Percentiles rank a stretch among this genome's conserved stretches.
Conservation (phyloP, 305 asterid genomes). For the Fraxinus floribunda region DNA sequence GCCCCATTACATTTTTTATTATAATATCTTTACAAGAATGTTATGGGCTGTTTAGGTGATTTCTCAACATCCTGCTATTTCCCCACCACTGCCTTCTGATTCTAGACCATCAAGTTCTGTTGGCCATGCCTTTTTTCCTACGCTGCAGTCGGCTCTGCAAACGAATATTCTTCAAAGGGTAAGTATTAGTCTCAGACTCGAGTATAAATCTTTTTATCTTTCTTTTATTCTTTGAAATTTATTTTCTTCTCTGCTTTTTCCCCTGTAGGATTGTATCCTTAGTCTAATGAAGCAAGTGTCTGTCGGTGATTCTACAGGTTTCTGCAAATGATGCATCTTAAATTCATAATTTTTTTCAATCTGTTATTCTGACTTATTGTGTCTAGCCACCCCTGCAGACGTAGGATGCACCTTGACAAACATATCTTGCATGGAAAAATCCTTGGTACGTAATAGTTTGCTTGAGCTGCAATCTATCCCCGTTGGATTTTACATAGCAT, state of each 20-base stretch:
- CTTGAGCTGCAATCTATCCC: not conserved
- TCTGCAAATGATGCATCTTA: slow-evolving; percentile 25
- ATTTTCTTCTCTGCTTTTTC: slow-evolving; percentile 8
- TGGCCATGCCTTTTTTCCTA: slow-evolving; percentile 48
- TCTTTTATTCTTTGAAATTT: slow-evolving; percentile 12
- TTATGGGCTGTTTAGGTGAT: slow-evolving; percentile 48
- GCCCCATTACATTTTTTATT: slow-evolving; percentile 4
- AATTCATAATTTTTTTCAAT: not conserved
- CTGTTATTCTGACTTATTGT: slow-evolving; percentile 17
- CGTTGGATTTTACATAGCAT: not conserved
- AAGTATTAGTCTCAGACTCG: slow-evolving; percentile 12
- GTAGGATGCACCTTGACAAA: slow-evolving; percentile 35
- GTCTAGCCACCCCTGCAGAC: slow-evolving; percentile 42
- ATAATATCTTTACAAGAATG: slow-evolving; percentile 21
- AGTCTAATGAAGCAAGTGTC: slow-evolving; percentile 72
- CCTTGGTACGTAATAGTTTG: slow-evolving; percentile 47
- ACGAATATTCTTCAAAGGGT: slow-evolving; percentile 89
- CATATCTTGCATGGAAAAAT: slow-evolving; percentile 49
- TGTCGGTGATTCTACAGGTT: slow-evolving; percentile 58
- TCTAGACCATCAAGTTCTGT: slow-evolving; percentile 44
- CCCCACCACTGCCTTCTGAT: slow-evolving; percentile 43
- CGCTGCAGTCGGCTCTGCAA: slow-evolving; percentile 60
- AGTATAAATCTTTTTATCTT: not conserved
- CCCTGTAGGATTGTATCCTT: slow-evolving; percentile 64
- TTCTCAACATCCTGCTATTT: slow-evolving; percentile 44